phyloP scores from a whole-genome alignment of 2,329 filamentous ascomycete genomes.

The Xylariaceae sp. region DNA sequence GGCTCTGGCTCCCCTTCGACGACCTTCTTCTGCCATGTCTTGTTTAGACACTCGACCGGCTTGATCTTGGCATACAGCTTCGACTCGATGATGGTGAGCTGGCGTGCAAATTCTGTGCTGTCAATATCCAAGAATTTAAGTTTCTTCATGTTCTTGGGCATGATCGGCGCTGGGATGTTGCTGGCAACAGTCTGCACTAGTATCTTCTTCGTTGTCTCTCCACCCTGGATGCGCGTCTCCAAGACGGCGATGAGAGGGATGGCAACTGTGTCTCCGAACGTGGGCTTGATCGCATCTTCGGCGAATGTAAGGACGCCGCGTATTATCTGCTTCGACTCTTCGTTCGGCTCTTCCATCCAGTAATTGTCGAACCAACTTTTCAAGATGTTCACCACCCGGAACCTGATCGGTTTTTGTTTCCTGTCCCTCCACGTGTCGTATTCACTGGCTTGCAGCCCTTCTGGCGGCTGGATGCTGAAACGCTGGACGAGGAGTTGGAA shows the following conservation, averaged over 20 bases:
- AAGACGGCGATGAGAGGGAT: constrained; percentile 78
- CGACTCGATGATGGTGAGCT: constrained; percentile 95
- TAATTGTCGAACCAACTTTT: constrained; percentile 99
- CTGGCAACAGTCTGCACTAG: constrained; percentile 82
- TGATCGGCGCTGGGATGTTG: constrained; percentile 78
- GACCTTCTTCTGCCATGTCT: constrained; percentile 98
- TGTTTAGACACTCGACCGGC: constrained; percentile 92
- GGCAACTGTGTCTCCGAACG: constrained; percentile 84
- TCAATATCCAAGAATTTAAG: constrained; percentile 98
- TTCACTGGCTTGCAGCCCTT: constrained; percentile 68
- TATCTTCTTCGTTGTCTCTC: constrained; percentile 79
- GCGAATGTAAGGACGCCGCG: constrained; percentile 87
- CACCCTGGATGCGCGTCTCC: constrained; percentile 81
- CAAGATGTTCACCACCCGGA: constrained; percentile 93
- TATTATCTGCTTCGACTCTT: constrained; percentile 77
- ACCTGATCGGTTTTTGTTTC: constrained; percentile 93
- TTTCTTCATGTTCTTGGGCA: constrained; percentile 99
- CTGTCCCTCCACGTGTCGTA: constrained; percentile 84
- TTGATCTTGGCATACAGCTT: constrained; percentile 93
- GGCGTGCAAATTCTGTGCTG: constrained; percentile 90
- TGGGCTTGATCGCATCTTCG: constrained; percentile 85
- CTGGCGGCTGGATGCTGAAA: constrained; percentile 87
- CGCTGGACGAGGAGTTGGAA: constrained; percentile 89
- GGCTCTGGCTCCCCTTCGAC: constrained; percentile 75
- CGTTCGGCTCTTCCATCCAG: constrained; percentile 94